Conservation (phyloP, 192 early-diverging fungal species). For the Mortierella antarctica region DNA sequence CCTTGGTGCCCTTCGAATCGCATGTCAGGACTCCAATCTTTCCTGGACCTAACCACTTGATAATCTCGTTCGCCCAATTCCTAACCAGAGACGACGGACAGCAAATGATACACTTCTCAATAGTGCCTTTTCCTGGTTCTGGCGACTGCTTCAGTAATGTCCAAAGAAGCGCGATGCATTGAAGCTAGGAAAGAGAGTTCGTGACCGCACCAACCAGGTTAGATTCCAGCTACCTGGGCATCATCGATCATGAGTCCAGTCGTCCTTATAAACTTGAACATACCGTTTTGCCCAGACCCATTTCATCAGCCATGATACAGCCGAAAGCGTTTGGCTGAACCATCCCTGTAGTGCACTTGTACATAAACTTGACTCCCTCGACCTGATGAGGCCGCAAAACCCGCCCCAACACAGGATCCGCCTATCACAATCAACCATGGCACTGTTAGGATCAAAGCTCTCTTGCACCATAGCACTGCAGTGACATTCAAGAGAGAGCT, state of each 20-base stretch:
- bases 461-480: not conserved
- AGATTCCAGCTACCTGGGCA: not conserved
- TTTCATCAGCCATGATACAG: slow-evolving; percentile 99
- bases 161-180: slow-evolving; percentile 98
- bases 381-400: slow-evolving; percentile 96
- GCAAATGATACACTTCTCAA: slow-evolving; percentile 96
- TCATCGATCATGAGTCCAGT: not conserved
- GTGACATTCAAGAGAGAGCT: not conserved
- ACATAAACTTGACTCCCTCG: slow-evolving; percentile 96
- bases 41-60: slow-evolving; percentile 92
- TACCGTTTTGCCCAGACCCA: slow-evolving; percentile 90
- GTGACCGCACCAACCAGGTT: too few relatives aligned
- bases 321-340: slow-evolving; percentile 79
- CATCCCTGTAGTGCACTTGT: slow-evolving; percentile 91
- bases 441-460: not conserved
- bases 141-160: slow-evolving; percentile 95
- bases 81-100: slow-evolving; percentile 95
- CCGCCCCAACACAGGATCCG: slow-evolving; percentile 87
- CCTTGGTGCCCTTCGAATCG: slow-evolving; percentile 90
- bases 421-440: not conserved
- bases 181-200: slow-evolving; percentile 56
- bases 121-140: slow-evolving; percentile 86
- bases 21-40: slow-evolving; percentile 88
- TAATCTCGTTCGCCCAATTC: slow-evolving; percentile 98
- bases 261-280: slow-evolving; percentile 48